Percentiles rank a stretch among this genome's conserved stretches.
phyloP scores from a whole-genome alignment of 345 rosid species.

The Lumnitzera littorea region DNA sequence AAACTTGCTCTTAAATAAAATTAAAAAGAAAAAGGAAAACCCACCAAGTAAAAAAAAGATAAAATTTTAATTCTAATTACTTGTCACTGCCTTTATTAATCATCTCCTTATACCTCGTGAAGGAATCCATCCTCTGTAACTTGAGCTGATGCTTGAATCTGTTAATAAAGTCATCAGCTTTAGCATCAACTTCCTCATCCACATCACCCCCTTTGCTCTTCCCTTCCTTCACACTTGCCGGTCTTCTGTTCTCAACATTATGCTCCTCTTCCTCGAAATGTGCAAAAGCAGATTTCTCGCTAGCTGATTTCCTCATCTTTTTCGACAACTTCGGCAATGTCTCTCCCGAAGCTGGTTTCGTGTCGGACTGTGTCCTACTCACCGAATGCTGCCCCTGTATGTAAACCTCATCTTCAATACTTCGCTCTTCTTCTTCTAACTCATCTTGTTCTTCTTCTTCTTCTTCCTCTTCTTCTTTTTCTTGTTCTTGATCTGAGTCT shows the following conservation, averaged over 20 bases:
- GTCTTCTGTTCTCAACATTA: slow-evolving; percentile 43
- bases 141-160: slow-evolving; percentile 67
- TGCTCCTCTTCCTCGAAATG: slow-evolving; percentile 53
- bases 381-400: slow-evolving; percentile 29
- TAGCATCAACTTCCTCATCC: slow-evolving; percentile 67
- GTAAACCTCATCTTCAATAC: slow-evolving; percentile 45
- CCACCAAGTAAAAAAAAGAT: too few relatives aligned
- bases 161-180: slow-evolving; percentile 72
- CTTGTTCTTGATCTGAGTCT: slow-evolving; percentile 6
- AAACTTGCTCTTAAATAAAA: too few relatives aligned
- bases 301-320: slow-evolving; percentile 87
- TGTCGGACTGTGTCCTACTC: slow-evolving; percentile 48
- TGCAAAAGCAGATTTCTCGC: slow-evolving; percentile 47
- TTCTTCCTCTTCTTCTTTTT: slow-evolving; percentile 2
- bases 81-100: slow-evolving; percentile 23
- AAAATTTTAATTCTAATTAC: too few relatives aligned
- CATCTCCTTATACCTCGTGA: slow-evolving; percentile 51
- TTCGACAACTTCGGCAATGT: slow-evolving; percentile 42
- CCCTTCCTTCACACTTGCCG: slow-evolving; percentile 46
- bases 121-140: slow-evolving; percentile 63
- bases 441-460: background rate
- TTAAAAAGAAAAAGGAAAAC: too few relatives aligned
- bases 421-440: slow-evolving; percentile 11
- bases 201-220: slow-evolving; percentile 29
- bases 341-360: slow-evolving; percentile 46